Evolutionary conservation across 139 green algal species (phyloP), one percentile per base, ranked within the genome.

Genomic region (Chlorella ohadii): DNA sequence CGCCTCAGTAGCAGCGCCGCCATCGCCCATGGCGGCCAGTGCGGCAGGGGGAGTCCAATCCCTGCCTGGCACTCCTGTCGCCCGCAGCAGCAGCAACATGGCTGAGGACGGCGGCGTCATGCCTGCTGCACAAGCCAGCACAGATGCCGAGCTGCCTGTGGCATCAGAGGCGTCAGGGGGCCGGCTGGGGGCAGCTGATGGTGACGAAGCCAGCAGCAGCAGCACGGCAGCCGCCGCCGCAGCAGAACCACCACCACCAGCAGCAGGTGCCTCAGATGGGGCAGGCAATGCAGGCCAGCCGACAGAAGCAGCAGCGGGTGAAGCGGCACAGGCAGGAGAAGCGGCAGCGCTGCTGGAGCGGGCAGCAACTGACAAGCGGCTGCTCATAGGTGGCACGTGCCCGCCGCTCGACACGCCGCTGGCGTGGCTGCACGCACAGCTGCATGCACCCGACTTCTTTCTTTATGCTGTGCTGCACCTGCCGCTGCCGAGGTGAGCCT

Each of bases 391-490:
- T 51, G 90, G 90, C 36, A 74, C 91, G 15, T 44, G 57, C 57
- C 89, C 89, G 25, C 89, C 89, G 17, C 78, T 91, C 73, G 81
- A 79, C 3, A 76, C 85, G 1, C 88, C 92, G 0, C n/a, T 95
- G 17, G 92, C 66, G 1, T 94, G 90, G 89, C 84, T 95, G 80
- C 92, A 95, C 34, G 82, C 85, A 3, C 44, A 88, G 28, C 57
- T 95, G 78, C 86, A 91, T 47, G 87, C 88, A 4, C 74, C 89
- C 20, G 92, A 95, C 78, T 83, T 79, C 13, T 95, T 96, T n/a
- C 77, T 95, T 55, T 95, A 95, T 51, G 83, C 95, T 17, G 91
- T 94, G 28, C 86, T 96, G 56, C 88, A 92, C 39, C 31, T 79
- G 63, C 63, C 51, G 51, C 51, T 59, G 51, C 11, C 51, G 51